Base-by-base conservation (phyloP, 2,329 filamentous ascomycete genomes). In the Ophiocordyceps camponoti-floridani region DNA sequence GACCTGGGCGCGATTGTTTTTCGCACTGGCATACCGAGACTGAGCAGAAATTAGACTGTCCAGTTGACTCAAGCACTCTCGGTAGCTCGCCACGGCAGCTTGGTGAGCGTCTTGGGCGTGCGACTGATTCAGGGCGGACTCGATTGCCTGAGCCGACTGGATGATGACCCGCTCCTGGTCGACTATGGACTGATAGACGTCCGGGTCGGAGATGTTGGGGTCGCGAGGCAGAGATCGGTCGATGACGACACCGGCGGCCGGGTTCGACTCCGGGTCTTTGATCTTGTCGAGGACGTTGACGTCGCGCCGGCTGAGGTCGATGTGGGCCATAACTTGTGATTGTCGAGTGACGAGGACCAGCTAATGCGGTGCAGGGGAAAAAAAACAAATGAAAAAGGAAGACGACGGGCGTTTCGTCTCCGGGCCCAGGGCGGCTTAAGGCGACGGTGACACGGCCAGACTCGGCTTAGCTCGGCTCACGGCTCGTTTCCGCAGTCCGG, bases 1-100 rank as follows among this genome's bases (percentile, higher is more conserved):
- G 9, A 79, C 69, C 58, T 88, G 84, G 3, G 79, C 83, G 43
- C 82, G 71, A 59, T 89, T 88, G 57, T 86, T 82, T 47, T 76
- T 72, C 6, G 77, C 80, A 49, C 79, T 84, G 19, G 82, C 81
- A 58, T 88, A 88, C 30, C 64, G 60, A 3, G 82, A 79, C 44
- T 75, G 57, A 23, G 71, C 60, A 2, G 63, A 54, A 38, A 86
- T 72, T 30, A 86, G 65, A 2, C 59, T 55, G 28, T 69, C 67
- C 5, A 88, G 63, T 6, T 64, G 59, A 10, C 58, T 56, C 16
- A 78, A 58, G 44, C 67, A 68, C 33, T 59, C 48, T 26, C 59
- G 62, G 52, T 77, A 79, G 37, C 63, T 63, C 2, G 60, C 53
- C 28, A 66, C 52, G 4, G 67, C 61, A 14, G 49, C 45, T 5